Base-by-base conservation (phyloP, 2,329 filamentous ascomycete genomes). In the Pseudogymnoascus pannorum region DNA sequence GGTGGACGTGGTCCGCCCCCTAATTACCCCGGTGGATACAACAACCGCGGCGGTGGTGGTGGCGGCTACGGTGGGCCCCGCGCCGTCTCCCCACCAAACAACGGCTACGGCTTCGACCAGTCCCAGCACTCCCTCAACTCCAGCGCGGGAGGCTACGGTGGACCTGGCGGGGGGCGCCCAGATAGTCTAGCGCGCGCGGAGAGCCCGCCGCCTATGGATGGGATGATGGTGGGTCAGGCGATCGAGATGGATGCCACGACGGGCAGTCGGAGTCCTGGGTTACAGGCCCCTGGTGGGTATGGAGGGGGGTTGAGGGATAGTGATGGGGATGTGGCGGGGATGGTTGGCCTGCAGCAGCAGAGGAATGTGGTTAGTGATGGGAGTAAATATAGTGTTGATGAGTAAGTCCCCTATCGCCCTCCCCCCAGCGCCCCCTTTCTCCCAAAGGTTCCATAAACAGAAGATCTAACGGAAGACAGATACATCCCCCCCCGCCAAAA, bases 221-320 rank as follows among this genome's bases (percentile, higher is more conserved):
- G 76, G 38, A 71, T 75, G 51, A n/a, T n/a, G n/a, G 67, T 86
- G 11, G 86, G 86, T 8, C 87, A 87, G 69, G 85, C 88, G 2
- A 82, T 92, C 60, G 91, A 94, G 72, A 92, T 95, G 89, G 87
- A 92, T 71, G 86, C 87, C 33, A 78, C 80, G n/a, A 78, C 78
- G n/a, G 80, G 80, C 38, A 80, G 78, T 60, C 79, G 81, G 72
- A 51, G 20, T 16, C 20, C 26, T 2, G 44, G 26, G 74, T 60
- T 75, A 74, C 26, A 65, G 40, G 64, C 75, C 2, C 76, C 75
- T 12, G 68, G 68, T 38, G 75, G 74, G 12, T 79, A 77, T 61
- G 76, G 72, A 29, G 71, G 76, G 58, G 74, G 75, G 35, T 72
- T 84, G 16, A 76, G 80, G 57, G 87, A 89, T 60, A 88, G 83